Conservation (phyloP, 805 yeast species). For the Pichia nanzhaoensis region DNA sequence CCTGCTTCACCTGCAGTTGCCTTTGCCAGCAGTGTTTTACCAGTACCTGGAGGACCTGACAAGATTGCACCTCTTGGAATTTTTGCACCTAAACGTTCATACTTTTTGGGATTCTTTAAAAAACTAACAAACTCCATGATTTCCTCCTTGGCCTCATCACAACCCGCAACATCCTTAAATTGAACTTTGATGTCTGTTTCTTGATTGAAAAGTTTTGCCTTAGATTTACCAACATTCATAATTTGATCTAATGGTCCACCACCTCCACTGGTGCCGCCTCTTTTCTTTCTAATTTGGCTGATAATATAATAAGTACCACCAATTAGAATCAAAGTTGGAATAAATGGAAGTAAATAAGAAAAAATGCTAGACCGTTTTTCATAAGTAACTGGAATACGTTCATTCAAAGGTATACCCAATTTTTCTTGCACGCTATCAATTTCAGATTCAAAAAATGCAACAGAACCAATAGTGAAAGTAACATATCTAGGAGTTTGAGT, state of each 20-base stretch:
- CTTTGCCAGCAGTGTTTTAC: constrained; percentile 92
- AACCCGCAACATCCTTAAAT: constrained; percentile 95
- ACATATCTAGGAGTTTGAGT: constrained; percentile 25
- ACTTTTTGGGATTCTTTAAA: constrained; percentile 81
- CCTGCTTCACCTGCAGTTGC: constrained; percentile 99
- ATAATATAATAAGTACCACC: constrained; percentile 79
- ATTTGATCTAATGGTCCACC: constrained; percentile 79
- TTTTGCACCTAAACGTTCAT: constrained; percentile 90
- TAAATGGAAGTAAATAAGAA: constrained; percentile 59
- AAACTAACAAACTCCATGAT: constrained; percentile 97
- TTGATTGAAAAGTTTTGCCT: constrained; percentile 85
- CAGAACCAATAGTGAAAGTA: constrained; percentile 80
- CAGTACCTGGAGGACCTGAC: constrained; percentile 99
- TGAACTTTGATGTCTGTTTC: constrained; percentile 85
- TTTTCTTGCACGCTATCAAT: constrained; percentile 71
- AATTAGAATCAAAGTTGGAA: constrained; percentile 85
- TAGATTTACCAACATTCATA: constrained; percentile 79
- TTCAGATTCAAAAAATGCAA: constrained; percentile 79
- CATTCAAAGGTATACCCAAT: constrained; percentile 49
- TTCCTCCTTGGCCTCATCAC: constrained; percentile 94
- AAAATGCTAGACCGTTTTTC: constrained; percentile 62
- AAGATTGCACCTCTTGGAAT: constrained; percentile 97
- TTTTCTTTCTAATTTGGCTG: constrained; percentile 23
- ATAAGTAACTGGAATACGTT: constrained; percentile 78
- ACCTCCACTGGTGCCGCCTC: constrained; percentile 48